Base-by-base conservation (phyloP, 371 early-diverging fungal species). In the Mucor plumbeus region DNA sequence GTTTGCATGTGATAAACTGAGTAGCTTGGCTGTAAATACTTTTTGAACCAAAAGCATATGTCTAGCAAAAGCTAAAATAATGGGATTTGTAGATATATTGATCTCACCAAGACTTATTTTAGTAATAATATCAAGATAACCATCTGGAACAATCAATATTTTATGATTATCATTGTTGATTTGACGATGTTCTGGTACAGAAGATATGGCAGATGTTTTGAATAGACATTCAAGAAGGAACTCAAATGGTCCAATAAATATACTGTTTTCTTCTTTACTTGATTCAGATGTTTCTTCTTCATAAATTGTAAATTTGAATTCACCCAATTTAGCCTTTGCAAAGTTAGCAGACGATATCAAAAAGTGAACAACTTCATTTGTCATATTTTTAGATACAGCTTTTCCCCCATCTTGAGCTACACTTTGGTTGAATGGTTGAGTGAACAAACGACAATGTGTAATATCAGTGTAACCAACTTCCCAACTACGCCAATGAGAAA, bases 1-100 rank as follows among this genome's bases (percentile, higher is more conserved):
- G 8, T 62, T 78, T 15, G 74, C 69, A 50, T 76, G 76, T 0
- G 73, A 73, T 5, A 84, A 44, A 26, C 72, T 73, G 26, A 67
- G 71, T 1, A 87, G 58, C 35, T 86, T 88, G 5, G 85, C 74
- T 0, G 83, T 77, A 63, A 92, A 91, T 10, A 89, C 86, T n/a
- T 90, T 83, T 62, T 93, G 90, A 2, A 93, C 91, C 36, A 87
- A 77, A 7, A 91, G 70, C 73, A 89, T 88, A 65, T 92, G 92
- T 13, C 87, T 81, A 4, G 89, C 82, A 71, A 92, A 90, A 0
- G 91, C 91, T 26, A 94, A 72, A 54, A 94, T 79, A 14, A 88
- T 86, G 0, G 91, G 92, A 61, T 90, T 88, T 34, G 86, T 75
- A 21, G 79, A 78, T 33, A 87, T 67, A 21, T 78, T 73, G 5